Evolutionary conservation across 805 yeast genomes (phyloP).

Genomic region (Saccharomycopsis guyanensis): DNA sequence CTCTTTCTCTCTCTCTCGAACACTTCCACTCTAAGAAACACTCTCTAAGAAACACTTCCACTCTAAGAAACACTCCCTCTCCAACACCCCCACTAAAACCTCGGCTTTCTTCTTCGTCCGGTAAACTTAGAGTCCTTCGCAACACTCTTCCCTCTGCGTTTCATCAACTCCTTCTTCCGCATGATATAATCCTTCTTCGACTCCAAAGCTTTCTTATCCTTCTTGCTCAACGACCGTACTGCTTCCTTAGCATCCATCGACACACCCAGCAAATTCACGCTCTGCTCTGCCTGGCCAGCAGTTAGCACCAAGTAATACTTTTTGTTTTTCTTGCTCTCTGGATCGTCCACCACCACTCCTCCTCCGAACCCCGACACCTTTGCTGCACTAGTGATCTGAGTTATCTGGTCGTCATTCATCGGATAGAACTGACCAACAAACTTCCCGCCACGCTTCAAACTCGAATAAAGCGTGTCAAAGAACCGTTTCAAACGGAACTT

Average conservation of each 20-base stretch:
- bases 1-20: no score
- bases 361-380: slow-evolving; percentile 94
- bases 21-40: no score
- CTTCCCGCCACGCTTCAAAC: slow-evolving; percentile 89
- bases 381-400: slow-evolving; percentile 73
- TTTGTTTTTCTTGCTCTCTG: slow-evolving; percentile 84
- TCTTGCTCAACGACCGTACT: slow-evolving; percentile 33
- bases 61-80: no score
- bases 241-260: slow-evolving; percentile 60
- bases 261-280: slow-evolving; percentile 71
- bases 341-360: slow-evolving; percentile 89
- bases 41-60: no score
- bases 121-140: slow-evolving; percentile 89
- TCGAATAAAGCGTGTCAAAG: slow-evolving; percentile 81
- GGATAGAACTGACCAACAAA: slow-evolving; percentile 98
- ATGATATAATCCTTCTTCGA: slow-evolving; percentile 70
- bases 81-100: slow-evolving; percentile 51
- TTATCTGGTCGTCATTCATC: slow-evolving; percentile 76
- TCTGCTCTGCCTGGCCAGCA: slow-evolving; percentile 74
- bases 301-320: slow-evolving; percentile 86
- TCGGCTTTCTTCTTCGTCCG: slow-evolving; percentile 70
- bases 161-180: slow-evolving; percentile 91
- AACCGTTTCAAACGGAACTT: slow-evolving; percentile 70
- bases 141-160: slow-evolving; percentile 81
- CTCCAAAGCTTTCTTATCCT: slow-evolving; percentile 49